phyloP scores from a whole-genome alignment of 2,329 filamentous ascomycete genomes.

The Seiridium unicorne region DNA sequence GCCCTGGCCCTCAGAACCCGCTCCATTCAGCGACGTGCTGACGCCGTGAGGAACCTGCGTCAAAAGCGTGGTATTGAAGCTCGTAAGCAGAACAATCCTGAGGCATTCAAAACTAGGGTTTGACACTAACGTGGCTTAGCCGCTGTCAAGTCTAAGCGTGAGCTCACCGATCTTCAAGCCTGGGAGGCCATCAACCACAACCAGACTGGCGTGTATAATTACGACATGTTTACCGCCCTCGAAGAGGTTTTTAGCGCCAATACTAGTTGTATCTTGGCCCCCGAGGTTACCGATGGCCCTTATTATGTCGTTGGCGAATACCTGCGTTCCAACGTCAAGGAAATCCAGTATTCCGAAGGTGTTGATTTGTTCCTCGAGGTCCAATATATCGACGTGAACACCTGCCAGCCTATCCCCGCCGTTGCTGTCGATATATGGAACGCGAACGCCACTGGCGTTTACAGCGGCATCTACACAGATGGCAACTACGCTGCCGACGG shows the following conservation, averaged over 20 bases:
- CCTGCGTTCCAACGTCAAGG: constrained; percentile 42
- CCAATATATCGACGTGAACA: constrained; percentile 45
- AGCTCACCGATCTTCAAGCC: constrained; percentile 27
- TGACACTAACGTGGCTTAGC: constrained; percentile 9
- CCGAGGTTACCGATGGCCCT: constrained; percentile 34
- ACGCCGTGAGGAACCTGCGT: constrained; percentile 35
- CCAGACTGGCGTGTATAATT: constrained; percentile 22
- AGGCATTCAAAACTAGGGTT: neutral
- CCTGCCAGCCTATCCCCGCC: constrained; percentile 39
- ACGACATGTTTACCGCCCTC: constrained; percentile 29
- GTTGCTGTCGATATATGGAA: constrained; percentile 45
- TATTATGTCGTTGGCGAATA: constrained; percentile 44
- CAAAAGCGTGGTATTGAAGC: constrained; percentile 32
- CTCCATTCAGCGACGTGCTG: constrained; percentile 37
- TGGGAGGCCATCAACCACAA: constrained; percentile 34
- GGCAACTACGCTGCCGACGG: constrained; percentile 29
- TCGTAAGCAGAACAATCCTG: constrained; percentile 16
- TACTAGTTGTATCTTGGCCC: constrained; percentile 32
- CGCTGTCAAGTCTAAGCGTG: constrained; percentile 29
- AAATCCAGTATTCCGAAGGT: constrained; percentile 34
- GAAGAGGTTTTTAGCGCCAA: constrained; percentile 33
- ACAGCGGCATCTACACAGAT: constrained; percentile 16
- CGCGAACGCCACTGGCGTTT: constrained; percentile 33
- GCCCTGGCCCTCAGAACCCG: constrained; percentile 36
- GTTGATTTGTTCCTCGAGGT: constrained; percentile 43